Conservation (phyloP, 2,329 filamentous ascomycete genomes). For the Botryotinia narcissicola region DNA sequence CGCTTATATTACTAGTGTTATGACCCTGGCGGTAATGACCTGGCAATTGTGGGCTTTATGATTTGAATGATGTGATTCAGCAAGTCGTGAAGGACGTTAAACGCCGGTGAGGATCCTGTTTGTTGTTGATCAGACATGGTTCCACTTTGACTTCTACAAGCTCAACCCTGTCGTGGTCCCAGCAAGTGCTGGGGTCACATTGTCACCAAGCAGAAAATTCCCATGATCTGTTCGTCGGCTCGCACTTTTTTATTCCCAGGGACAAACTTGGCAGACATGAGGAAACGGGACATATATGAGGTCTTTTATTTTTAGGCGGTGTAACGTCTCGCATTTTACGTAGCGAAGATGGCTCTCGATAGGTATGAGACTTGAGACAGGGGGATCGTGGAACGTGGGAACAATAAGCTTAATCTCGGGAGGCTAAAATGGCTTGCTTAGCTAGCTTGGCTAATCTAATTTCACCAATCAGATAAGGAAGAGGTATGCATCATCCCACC, state of each 20-base stretch:
- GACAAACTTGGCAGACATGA: background rate
- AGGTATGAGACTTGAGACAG: background rate
- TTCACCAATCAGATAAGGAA: background rate
- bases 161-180: background rate
- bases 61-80: background rate
- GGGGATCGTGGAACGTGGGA: background rate
- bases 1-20: constrained; percentile 24
- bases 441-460: background rate
- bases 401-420: constrained; percentile 13
- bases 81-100: background rate
- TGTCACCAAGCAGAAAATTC: background rate
- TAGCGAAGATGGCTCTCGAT: background rate
- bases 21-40: constrained; percentile 23
- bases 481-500: background rate
- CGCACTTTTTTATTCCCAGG: background rate
- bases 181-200: background rate
- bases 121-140: background rate
- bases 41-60: constrained; percentile 22
- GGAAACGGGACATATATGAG: background rate
- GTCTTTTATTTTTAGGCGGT: background rate
- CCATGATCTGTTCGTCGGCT: background rate
- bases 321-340: background rate
- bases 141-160: background rate
- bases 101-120: background rate
- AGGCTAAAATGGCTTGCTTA: background rate